Evolutionary conservation across 2,329 filamentous ascomycete genomes (phyloP), one percentile per base, ranked within the genome.

Genomic region (Xylaria sp.): DNA sequence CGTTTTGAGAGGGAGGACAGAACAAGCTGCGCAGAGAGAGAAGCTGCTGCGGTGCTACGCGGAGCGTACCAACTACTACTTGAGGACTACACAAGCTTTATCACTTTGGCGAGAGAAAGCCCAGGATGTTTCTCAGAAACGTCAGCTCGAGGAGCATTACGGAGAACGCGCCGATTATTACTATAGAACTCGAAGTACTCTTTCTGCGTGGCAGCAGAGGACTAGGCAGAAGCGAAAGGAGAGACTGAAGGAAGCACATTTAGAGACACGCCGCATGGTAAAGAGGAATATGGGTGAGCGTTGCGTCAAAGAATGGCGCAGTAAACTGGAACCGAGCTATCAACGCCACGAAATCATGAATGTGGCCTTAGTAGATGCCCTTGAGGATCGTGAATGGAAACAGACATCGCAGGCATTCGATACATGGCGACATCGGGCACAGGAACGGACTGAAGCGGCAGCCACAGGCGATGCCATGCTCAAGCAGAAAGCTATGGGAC

Each of bases 271-370:
- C 25, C 76, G 76, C 15, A 67, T 72, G 58, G 76, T 78, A 27
- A 78, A 77, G 69, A 77, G 71, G 63, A 72, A 72, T 3, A 77
- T 77, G 75, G 76, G 76, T 10, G 69, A 70, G 27, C 75, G 74
- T 17, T 76, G 73, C 31, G 66, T 78, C 27, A 70, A 64, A 25
- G 63, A 71, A 60, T 78, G 76, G 76, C 75, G 74, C 6, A 63
- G 69, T 44, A 69, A 71, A 54, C 68, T 77, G 2, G 69, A 71
- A 38, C 68, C 73, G n/a, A 76, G 69, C 50, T 66, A 71, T 60
- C 67, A 73, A 55, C 73, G 71, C 38, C 71, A 62, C 36, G 73
- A 75, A 44, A 50, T 59, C 4, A 72, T 77, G 74, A 70, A 77
- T 58, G 64, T 61, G 1, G 67, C 61, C 15, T 44, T 76, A 6